phyloP scores from a whole-genome alignment of 202 grass and related monocot species.

The Elaeis oleifera region DNA sequence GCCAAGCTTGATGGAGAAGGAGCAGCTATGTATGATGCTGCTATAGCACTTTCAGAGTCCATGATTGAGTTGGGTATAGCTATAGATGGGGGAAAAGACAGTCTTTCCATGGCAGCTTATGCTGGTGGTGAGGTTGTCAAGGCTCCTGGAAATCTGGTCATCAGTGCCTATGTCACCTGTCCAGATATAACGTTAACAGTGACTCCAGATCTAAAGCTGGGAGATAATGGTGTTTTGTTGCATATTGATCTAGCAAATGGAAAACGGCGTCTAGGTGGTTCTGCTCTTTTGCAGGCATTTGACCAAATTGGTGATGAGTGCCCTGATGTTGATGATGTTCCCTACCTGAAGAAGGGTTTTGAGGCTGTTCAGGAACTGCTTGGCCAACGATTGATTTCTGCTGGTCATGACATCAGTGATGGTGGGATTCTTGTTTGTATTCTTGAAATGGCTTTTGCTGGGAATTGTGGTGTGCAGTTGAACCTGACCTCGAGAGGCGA shows the following conservation, averaged over 20 bases:
- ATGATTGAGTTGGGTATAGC: slow-evolving; percentile 93
- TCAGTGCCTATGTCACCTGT: slow-evolving; percentile 81
- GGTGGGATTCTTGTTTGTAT: slow-evolving; percentile 71
- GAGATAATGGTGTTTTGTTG: slow-evolving; percentile 58
- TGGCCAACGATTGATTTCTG: slow-evolving; percentile 58
- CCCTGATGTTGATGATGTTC: slow-evolving; percentile 76
- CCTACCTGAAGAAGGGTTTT: slow-evolving; percentile 69
- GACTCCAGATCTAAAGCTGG: slow-evolving; percentile 86
- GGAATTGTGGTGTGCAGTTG: slow-evolving; percentile 66
- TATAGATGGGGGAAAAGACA: slow-evolving; percentile 93
- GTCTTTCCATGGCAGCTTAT: slow-evolving; percentile 94
- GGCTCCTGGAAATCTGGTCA: slow-evolving; percentile 88
- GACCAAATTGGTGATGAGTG: slow-evolving; percentile 86
- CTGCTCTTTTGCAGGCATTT: slow-evolving; percentile 81
- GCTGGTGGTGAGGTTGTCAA: slow-evolving; percentile 71
- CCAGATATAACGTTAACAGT: slow-evolving; percentile 90
- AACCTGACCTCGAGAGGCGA: slow-evolving; percentile 47
- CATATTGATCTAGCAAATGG: slow-evolving; percentile 88
- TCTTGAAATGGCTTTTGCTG: slow-evolving; percentile 91
- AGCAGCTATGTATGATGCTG: slow-evolving; percentile 83
- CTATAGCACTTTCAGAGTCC: slow-evolving; percentile 63
- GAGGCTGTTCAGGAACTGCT: slow-evolving; percentile 67
- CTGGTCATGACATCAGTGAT: slow-evolving; percentile 83
- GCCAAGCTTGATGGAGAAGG: slow-evolving; percentile 93
- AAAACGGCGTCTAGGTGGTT: slow-evolving; percentile 57